Evolutionary conservation across 2,329 filamentous ascomycete species (phyloP).

Genomic region (Samsoniella hepiali): DNA sequence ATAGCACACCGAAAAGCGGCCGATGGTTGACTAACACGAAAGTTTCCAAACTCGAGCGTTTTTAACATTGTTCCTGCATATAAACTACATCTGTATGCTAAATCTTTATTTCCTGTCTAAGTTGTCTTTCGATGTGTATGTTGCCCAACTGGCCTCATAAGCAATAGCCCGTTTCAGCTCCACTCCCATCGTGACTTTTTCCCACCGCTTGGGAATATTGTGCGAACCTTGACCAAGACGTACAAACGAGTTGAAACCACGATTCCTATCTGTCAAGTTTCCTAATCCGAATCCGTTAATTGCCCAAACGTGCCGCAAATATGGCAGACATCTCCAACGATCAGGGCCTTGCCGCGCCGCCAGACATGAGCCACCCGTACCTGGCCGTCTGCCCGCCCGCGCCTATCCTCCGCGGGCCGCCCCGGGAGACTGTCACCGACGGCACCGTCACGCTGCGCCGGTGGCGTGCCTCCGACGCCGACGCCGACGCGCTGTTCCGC

Average conservation of each 20-base stretch:
- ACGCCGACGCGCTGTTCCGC: neutral
- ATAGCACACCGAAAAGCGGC: neutral
- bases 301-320: neutral
- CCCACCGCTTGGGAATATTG: no score
- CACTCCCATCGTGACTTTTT: no score
- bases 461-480: conserved; percentile 4
- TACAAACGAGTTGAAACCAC: neutral
- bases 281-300: no score
- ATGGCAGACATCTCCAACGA: neutral
- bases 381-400: conserved; percentile 10
- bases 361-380: neutral
- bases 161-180: no score
- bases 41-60: neutral
- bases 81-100: no score
- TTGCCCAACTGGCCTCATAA: no score
- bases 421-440: conserved; percentile 6
- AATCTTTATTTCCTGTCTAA: no score
- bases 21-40: neutral
- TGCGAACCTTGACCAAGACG: no score
- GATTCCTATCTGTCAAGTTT: neutral
- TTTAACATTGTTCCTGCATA: no score
- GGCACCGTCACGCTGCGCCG: conserved; percentile 11
- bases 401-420: neutral
- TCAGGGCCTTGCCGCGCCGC: neutral
- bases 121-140: no score